Percentiles rank a stretch among this genome's conserved stretches.
Conservation (phyloP, 257 asterid species). For the Verbena officinalis region DNA sequence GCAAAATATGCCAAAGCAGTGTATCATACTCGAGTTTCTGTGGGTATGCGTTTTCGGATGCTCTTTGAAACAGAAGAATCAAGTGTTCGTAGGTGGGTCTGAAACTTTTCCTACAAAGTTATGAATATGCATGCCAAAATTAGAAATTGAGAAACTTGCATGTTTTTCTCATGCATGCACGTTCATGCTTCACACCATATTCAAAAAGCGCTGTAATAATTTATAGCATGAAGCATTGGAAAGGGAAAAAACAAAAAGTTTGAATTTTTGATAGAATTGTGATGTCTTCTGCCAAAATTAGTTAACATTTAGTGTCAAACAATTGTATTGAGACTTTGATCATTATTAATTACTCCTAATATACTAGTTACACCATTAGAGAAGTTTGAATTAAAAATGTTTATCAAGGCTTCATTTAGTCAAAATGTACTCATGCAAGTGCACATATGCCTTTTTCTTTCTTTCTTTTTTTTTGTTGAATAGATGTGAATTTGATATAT, state of each 20-base stretch:
- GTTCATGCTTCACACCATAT: background rate
- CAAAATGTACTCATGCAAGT: too few species aligned
- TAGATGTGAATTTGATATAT: too few species aligned
- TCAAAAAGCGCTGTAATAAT: background rate
- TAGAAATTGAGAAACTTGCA: background rate
- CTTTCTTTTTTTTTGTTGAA: too few species aligned
- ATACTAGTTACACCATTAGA: too few species aligned
- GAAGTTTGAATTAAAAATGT: too few species aligned
- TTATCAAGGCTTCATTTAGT: too few species aligned
- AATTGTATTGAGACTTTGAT: too few species aligned
- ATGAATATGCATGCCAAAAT: background rate
- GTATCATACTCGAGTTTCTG: slow-evolving; percentile 84
- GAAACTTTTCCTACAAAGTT: slow-evolving; percentile 7
- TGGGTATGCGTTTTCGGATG: slow-evolving; percentile 96
- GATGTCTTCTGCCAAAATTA: background rate
- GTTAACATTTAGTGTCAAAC: background rate
- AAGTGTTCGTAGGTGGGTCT: slow-evolving; percentile 84
- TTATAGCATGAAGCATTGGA: background rate
- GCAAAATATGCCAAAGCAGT: slow-evolving; percentile 86
- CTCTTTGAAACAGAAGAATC: slow-evolving; percentile 94
- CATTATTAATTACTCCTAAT: too few species aligned
- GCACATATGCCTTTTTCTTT: too few species aligned
- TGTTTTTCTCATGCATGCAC: slow-evolving; percentile 4
- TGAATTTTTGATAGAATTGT: background rate
- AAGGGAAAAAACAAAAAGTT: background rate